Evolutionary conservation across 495 filamentous ascomycete genomes (phyloP).

Genomic region (Xylaria acuta): DNA sequence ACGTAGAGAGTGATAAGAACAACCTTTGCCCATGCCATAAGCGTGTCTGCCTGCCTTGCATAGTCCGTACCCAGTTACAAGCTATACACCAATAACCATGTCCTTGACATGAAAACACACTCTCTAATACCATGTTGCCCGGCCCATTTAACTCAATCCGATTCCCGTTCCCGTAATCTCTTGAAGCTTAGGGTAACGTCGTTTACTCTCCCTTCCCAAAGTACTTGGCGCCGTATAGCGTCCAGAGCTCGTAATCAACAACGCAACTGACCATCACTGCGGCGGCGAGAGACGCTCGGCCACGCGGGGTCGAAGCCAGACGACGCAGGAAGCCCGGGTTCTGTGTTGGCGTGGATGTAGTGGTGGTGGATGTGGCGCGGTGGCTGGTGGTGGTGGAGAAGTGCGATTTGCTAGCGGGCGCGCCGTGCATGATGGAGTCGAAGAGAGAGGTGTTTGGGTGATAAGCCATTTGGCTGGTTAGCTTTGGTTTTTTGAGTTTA

Average conservation of each 20-base stretch:
- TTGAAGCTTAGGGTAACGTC: neutral
- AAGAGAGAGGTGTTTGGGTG: neutral
- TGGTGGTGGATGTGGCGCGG: neutral
- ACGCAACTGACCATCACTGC: neutral
- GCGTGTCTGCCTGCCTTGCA: neutral
- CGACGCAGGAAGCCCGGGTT: constrained; percentile 7
- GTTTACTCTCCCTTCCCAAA: constrained; percentile 11
- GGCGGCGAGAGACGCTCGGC: constrained; percentile 7
- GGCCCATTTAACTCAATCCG: neutral
- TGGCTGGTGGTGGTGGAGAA: constrained; percentile 1
- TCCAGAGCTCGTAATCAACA: constrained; percentile 20
- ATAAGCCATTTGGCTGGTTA: neutral
- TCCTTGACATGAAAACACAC: neutral
- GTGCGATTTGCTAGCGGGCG: neutral
- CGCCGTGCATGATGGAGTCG: neutral
- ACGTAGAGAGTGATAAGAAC: neutral
- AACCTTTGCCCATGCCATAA: neutral
- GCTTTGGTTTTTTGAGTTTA: neutral
- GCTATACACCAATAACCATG: neutral
- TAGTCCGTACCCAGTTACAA: neutral
- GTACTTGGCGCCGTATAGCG: constrained; percentile 14
- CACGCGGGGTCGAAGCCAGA: constrained; percentile 12
- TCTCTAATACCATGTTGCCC: neutral
- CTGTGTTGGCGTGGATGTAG: neutral
- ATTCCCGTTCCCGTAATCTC: neutral